phyloP scores from a whole-genome alignment of 2,329 filamentous ascomycete species.

The Triangularia verruculosa region DNA sequence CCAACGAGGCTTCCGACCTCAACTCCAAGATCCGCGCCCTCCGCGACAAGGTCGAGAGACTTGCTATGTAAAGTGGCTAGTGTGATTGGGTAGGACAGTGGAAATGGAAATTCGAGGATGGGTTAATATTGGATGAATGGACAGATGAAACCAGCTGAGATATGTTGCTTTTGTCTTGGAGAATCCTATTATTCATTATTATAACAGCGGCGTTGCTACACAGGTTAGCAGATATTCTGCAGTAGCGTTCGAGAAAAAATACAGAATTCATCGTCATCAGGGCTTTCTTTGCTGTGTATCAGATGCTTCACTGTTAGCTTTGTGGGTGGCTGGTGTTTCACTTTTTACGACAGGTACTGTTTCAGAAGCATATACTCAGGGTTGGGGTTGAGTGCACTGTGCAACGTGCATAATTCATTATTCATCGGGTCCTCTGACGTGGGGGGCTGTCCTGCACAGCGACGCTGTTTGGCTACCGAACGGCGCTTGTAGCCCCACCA shows the following conservation, averaged over 20 bases:
- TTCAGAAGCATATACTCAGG: neutral
- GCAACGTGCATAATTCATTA: neutral
- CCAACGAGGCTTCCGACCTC: constrained; percentile 86
- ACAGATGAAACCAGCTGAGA: neutral
- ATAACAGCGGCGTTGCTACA: neutral
- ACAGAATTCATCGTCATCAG: constrained; percentile 1
- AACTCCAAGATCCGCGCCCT: constrained; percentile 82
- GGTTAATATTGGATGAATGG: constrained; percentile 1
- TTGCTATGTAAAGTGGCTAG: constrained; percentile 72
- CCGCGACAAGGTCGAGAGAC: constrained; percentile 92
- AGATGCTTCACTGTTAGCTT: neutral
- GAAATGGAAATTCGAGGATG: neutral
- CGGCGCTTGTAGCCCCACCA: constrained; percentile 16
- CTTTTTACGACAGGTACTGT: no score
- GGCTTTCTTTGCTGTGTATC: neutral
- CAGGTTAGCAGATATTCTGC: constrained; percentile 1
- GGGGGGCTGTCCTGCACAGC: constrained; percentile 11
- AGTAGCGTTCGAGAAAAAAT: constrained; percentile 9
- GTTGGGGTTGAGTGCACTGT: constrained; percentile 16
- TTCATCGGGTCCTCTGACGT: constrained; percentile 6
- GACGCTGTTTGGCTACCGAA: constrained; percentile 7
- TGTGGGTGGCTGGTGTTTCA: neutral
- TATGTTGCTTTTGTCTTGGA: neutral
- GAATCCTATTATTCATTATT: neutral
- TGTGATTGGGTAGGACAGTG: neutral